Percentiles rank a stretch among this genome's conserved stretches.
Conservation (phyloP, 2,329 filamentous ascomycete species). For the Fonsecaea pugnacius region DNA sequence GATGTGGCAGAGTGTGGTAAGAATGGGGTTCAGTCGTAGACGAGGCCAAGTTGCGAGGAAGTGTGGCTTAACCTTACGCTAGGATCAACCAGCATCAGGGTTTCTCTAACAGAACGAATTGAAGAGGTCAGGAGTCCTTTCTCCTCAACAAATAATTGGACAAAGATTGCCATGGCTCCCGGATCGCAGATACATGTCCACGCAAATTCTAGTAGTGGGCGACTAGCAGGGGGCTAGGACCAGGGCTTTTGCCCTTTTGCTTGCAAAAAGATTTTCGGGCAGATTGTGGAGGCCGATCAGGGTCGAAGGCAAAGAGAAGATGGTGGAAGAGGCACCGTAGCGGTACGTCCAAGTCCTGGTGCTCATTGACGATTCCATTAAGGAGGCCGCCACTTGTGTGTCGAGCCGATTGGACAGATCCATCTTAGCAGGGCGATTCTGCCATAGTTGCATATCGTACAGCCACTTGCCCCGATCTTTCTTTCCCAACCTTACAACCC, state of each 20-base stretch:
- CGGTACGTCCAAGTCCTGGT: background rate
- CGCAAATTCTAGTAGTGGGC: background rate
- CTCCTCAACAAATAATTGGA: background rate
- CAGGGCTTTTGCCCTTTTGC: background rate
- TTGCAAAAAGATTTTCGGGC: background rate
- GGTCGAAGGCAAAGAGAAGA: background rate
- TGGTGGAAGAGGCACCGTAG: background rate
- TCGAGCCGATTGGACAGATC: conserved; percentile 8
- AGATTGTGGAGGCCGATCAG: conserved; percentile 4
- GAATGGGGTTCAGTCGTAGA: too few relatives aligned
- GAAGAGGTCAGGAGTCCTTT: background rate
- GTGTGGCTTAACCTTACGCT: background rate
- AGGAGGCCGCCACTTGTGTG: conserved; percentile 6
- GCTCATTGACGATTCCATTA: conserved; percentile 1
- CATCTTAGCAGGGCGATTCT: conserved; percentile 5
- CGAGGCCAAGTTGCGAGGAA: too few relatives aligned
- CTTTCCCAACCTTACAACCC: conserved; percentile 7
- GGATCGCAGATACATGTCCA: background rate
- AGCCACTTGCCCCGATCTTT: conserved; percentile 1
- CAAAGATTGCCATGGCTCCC: background rate
- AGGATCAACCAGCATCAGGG: background rate
- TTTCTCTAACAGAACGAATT: background rate
- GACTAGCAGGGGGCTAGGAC: background rate
- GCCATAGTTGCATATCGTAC: conserved; percentile 6
- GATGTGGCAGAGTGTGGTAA: too few relatives aligned